A percentile compares a stretch with the other conserved stretches of the same genome.
phyloP scores from a whole-genome alignment of 139 green algal genomes.

The Eudorina sp. region DNA sequence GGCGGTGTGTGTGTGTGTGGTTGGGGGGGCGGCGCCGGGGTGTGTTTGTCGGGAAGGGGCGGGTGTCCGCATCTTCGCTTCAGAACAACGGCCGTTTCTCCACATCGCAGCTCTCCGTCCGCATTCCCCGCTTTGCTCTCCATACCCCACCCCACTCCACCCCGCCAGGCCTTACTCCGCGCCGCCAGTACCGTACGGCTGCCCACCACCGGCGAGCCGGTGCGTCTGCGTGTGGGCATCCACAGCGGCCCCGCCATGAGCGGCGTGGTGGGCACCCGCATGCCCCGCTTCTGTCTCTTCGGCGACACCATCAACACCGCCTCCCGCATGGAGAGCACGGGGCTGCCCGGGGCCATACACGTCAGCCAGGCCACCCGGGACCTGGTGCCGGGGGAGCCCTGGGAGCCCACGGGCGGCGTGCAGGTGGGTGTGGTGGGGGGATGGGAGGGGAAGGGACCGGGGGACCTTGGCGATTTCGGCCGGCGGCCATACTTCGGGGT shows the following conservation, averaged over 20 bases:
- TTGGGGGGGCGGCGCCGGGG: too few species aligned
- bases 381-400: conserved; percentile 19
- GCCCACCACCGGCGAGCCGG: conserved; percentile 30
- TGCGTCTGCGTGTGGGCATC: conserved; percentile 54
- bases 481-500: too few species aligned
- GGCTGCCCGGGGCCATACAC: conserved; percentile 57
- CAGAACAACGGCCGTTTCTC: too few species aligned
- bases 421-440: conserved; percentile 53
- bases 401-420: conserved; percentile 45
- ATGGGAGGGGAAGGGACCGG: background rate
- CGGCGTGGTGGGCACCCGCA: conserved; percentile 51
- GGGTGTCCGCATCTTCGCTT: too few species aligned
- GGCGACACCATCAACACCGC: conserved; percentile 53
- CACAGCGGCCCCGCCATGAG: conserved; percentile 50
- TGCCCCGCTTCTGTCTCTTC: conserved; percentile 56
- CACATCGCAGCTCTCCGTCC: too few species aligned
- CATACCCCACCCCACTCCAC: background rate
- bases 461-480: too few species aligned
- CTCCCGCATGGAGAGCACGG: conserved; percentile 61
- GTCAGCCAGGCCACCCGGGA: conserved; percentile 43
- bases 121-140: too few species aligned
- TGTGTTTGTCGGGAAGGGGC: too few species aligned
- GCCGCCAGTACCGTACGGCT: conserved; percentile 18
- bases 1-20: too few species aligned
- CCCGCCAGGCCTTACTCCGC: conserved; percentile 22